phyloP scores from a whole-genome alignment of 2,329 filamentous ascomycete genomes.

The Chaetomium globosum region DNA sequence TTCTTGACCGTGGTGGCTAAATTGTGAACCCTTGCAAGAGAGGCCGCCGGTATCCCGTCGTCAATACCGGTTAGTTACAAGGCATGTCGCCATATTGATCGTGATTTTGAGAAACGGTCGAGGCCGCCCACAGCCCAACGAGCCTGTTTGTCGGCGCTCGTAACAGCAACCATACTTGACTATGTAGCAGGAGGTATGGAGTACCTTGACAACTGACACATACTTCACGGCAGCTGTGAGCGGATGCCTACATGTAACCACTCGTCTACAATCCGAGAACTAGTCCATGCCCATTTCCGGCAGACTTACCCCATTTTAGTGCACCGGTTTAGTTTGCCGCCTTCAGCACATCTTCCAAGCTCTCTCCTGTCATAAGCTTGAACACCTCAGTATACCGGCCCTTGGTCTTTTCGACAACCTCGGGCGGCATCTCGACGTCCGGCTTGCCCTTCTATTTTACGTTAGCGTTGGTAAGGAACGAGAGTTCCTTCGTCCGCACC shows the following conservation, averaged over 20 bases:
- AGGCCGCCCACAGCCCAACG: no score
- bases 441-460: constrained; percentile 65
- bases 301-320: no score
- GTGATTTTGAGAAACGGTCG: no score
- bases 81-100: no score
- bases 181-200: neutral
- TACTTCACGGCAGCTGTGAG: neutral
- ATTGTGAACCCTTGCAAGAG: no score
- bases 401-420: constrained; percentile 69
- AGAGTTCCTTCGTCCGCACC: neutral
- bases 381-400: constrained; percentile 77
- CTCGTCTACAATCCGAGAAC: neutral
- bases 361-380: constrained; percentile 65
- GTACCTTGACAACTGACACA: neutral
- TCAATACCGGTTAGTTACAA: no score
- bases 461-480: neutral
- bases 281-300: neutral
- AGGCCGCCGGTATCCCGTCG: no score
- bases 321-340: neutral
- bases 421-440: constrained; percentile 70
- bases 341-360: constrained; percentile 44
- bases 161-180: no score
- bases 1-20: no score
- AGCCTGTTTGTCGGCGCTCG: no score
- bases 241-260: neutral